Base-by-base conservation (phyloP, 495 filamentous ascomycete species). In the Aspergillus bertholletiae region DNA sequence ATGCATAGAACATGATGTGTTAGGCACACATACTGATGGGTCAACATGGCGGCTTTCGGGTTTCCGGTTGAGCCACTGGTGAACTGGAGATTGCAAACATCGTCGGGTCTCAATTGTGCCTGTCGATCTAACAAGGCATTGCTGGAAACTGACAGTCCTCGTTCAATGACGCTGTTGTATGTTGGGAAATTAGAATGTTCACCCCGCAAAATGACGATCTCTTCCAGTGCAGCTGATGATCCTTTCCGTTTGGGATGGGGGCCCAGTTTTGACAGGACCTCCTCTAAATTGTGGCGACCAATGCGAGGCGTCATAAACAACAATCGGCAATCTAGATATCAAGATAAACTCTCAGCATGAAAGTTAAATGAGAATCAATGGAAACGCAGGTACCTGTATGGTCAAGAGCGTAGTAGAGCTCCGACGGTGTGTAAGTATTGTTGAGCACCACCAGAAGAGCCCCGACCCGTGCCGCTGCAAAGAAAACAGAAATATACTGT, bases 31-130 rank as follows among this genome's bases (percentile, higher is more conserved):
- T 74, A 84, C 82, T 84, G 75, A 57, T 89, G 86, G 1, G 85
- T 88, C 51, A 89, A 72, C 84, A 88, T 88, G n/a, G 85, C 84
- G 4, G 85, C 85, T 58, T 89, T 88, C 35, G 86, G 86, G 23
- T 81, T 80, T 3, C 86, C 86, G 0, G 86, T 89, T 15, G 85
- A 86, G 22, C 86, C 86, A 62, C 81, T 85, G 35, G 86, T 88
- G 69, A 86, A 89, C 57, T 88, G 86, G 23, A 89, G 71, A 56
- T 87, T 88, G 64, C 81, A 86, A 7, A 88, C 83, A 54, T 87
- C 79, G 50, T 81, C 75, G 4, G 83, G 78, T 23, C 78, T 75
- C 20, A 87, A 71, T 49, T 75, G 74, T 24, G 67, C 56, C 49
- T 77, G 63, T 11, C 66, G 66, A n/a, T 75, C 74, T n/a, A 71